Evolutionary conservation across 495 filamentous ascomycete genomes (phyloP), one percentile per base, ranked within the genome.

Genomic region (Beverwykella pulmonaria): DNA sequence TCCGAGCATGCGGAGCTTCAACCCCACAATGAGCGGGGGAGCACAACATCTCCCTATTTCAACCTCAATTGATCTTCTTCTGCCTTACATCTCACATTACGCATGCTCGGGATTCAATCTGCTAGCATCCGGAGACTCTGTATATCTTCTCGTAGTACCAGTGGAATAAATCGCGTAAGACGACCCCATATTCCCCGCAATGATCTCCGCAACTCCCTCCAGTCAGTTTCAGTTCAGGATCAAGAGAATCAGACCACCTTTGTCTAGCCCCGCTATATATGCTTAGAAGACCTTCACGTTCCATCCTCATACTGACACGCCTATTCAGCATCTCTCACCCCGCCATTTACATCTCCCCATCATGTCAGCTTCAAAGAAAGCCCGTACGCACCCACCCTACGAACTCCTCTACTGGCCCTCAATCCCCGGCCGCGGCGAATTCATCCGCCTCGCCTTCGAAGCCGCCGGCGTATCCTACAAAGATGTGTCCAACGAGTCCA

Each of bases 371-470:
- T 32, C 63, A 47, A 70, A 68, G 46, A 66, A 66, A 46, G 26
- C 62, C 52, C 67, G 67, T 49, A 66, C 67, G 19, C 53, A 67
- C 12, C 71, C 73, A 17, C 49, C 53, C 20, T 76, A 87, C 76
- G 75, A 83, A 34, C 83, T 88, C 44, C 75, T 87, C 74, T 90
- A 90, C 80, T 86, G 84, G 82, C 85, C 87, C 27, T 72, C 74
- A 36, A 74, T 87, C 50, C 88, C 88, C 56, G 88, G 88, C 54
- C 84, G 88, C 63, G 87, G 84, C 48, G 88, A 90, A 69, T 80
- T 79, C 71, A 77, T 90, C 74, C 86, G 88, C 23, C 83, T 90
- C 39, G 81, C 76, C 20, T 79, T 90, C 71, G 88, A 90, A 78
- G 87, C 82, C 34, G 79, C 82, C 25, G 77, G 79, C 20, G 82